phyloP scores from a whole-genome alignment of 1,284 basidiomycete genomes.

The Tilletia walkeri region DNA sequence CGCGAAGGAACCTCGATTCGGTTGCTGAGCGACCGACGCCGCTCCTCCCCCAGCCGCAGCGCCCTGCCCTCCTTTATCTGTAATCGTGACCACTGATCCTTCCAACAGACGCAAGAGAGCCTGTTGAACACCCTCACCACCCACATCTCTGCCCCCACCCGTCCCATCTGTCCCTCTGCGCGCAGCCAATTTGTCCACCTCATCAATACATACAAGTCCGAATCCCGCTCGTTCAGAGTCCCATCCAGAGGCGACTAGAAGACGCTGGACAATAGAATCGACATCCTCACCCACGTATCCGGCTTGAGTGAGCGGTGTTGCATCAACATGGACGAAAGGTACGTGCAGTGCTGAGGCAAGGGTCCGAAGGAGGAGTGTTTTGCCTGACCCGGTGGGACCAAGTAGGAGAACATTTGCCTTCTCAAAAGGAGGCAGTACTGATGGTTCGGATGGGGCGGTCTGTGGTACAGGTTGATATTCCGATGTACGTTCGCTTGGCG shows the following conservation, averaged over 20 bases:
- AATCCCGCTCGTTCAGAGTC: constrained; percentile 31
- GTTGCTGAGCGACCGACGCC: not conserved
- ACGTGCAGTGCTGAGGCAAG: constrained; percentile 37
- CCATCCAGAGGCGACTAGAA: constrained; percentile 33
- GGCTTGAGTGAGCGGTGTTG: constrained; percentile 40
- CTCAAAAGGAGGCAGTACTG: not conserved
- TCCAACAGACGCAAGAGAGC: constrained; percentile 87
- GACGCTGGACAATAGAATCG: constrained; percentile 34
- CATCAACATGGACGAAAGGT: constrained; percentile 42
- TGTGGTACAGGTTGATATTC: too few species aligned
- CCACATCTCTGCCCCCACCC: constrained; percentile 76
- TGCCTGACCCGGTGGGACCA: constrained; percentile 30
- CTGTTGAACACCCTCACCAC: constrained; percentile 94
- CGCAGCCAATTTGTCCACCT: constrained; percentile 83
- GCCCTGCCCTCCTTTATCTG: constrained; percentile 63
- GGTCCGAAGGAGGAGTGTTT: constrained; percentile 38
- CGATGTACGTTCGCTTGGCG: too few species aligned
- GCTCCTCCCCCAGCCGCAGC: constrained; percentile 17
- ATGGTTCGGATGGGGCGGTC: not conserved
- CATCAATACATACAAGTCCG: constrained; percentile 87
- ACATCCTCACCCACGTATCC: constrained; percentile 48
- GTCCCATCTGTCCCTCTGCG: constrained; percentile 60
- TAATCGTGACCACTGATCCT: constrained; percentile 75
- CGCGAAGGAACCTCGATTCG: not conserved
- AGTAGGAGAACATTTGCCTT: constrained; percentile 24